A percentile compares a stretch with the other conserved stretches of the same genome.
phyloP scores from a whole-genome alignment of 2,329 filamentous ascomycete species.

The Monilinia aucupariae region DNA sequence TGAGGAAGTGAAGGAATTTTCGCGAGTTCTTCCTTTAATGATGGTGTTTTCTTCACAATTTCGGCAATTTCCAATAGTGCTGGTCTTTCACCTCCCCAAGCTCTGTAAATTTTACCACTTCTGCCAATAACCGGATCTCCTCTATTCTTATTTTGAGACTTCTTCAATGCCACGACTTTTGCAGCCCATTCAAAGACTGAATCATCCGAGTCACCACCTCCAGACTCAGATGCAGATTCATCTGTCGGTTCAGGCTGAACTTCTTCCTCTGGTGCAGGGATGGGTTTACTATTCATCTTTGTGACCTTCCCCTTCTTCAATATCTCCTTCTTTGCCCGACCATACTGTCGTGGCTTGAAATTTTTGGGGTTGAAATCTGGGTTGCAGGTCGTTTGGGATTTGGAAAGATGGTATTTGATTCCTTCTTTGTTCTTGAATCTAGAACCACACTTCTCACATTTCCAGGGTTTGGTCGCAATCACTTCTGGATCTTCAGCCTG shows the following conservation, averaged over 20 bases:
- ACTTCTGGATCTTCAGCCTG: slow-evolving; percentile 19
- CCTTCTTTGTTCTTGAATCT: slow-evolving; percentile 35
- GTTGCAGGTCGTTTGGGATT: slow-evolving; percentile 34
- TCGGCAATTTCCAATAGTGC: slow-evolving; percentile 6
- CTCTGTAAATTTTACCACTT: slow-evolving; percentile 13
- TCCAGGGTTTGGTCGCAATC: slow-evolving; percentile 29
- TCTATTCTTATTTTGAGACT: slow-evolving; percentile 3
- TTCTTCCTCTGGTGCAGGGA: background rate
- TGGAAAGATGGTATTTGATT: slow-evolving; percentile 33
- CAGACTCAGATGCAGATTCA: slow-evolving; percentile 6
- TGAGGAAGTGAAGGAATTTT: background rate
- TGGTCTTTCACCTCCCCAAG: slow-evolving; percentile 4
- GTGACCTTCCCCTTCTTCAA: slow-evolving; percentile 12
- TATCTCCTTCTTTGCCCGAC: slow-evolving; percentile 1
- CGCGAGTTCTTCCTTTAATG: slow-evolving; percentile 1
- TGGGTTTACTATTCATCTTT: slow-evolving; percentile 6
- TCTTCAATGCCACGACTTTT: slow-evolving; percentile 15
- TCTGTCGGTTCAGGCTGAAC: background rate
- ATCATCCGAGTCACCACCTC: slow-evolving; percentile 21
- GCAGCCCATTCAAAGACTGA: slow-evolving; percentile 27
- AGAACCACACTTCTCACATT: slow-evolving; percentile 30
- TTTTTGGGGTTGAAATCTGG: slow-evolving; percentile 26
- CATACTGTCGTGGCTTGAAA: slow-evolving; percentile 9
- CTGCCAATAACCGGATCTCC: background rate
- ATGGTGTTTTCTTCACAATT: background rate